Evolutionary conservation across 768 basidiomycete species (phyloP).

Genomic region (Rubroboletus pulcherrimus): DNA sequence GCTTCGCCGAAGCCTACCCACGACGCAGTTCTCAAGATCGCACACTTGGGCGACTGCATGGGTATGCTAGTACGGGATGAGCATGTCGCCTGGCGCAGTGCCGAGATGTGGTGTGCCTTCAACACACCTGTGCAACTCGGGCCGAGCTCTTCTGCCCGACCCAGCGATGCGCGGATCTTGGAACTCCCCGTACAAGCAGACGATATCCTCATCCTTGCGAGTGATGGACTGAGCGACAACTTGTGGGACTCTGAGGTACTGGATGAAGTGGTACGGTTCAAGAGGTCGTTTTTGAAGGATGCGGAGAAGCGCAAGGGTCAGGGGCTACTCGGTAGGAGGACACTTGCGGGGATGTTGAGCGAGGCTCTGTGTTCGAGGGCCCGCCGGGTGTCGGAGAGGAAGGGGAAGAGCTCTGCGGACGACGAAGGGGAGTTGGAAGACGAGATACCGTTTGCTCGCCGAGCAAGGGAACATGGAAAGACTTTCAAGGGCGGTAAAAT

Average conservation of each 20-base stretch:
- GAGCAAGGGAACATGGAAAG: conserved; percentile 71
- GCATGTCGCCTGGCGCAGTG: conserved; percentile 77
- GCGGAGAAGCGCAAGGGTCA: conserved; percentile 10
- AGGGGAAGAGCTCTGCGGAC: conserved; percentile 21
- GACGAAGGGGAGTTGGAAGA: conserved; percentile 31
- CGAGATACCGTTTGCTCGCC: conserved; percentile 82
- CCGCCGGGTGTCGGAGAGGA: conserved; percentile 58
- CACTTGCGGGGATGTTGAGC: conserved; percentile 66
- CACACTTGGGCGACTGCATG: conserved; percentile 86
- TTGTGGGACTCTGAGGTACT: conserved; percentile 86
- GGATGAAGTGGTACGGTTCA: conserved; percentile 71
- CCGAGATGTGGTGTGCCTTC: conserved; percentile 92
- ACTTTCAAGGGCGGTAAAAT: conserved; percentile 77
- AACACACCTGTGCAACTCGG: conserved; percentile 67
- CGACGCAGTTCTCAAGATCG: conserved; percentile 71
- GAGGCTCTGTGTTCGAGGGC: conserved; percentile 83
- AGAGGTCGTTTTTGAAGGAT: conserved; percentile 34
- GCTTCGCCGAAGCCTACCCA: conserved; percentile 33
- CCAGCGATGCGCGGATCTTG: conserved; percentile 64
- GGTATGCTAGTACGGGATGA: conserved; percentile 80
- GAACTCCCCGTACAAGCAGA: conserved; percentile 65
- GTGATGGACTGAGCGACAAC: conserved; percentile 82
- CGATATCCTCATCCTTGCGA: conserved; percentile 78
- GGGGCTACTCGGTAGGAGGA: conserved; percentile 41
- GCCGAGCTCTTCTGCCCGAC: conserved; percentile 56